Percentiles rank a stretch among this genome's conserved stretches.
Evolutionary conservation across 2,329 filamentous ascomycete genomes (phyloP).

Genomic region (Claviceps purpurea): DNA sequence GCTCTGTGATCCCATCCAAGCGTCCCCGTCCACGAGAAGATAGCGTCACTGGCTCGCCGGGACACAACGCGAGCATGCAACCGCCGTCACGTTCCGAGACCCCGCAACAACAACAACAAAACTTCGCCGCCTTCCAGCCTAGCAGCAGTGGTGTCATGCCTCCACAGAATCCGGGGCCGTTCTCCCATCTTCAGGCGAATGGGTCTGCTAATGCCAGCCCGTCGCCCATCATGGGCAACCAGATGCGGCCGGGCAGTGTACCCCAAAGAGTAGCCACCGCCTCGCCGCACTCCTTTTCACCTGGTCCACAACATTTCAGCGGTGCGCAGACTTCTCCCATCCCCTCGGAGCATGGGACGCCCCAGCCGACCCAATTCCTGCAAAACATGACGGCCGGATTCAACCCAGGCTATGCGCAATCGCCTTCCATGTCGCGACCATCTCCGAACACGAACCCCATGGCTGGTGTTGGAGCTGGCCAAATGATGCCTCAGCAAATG

Average conservation of each 20-base stretch:
- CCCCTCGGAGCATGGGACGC: slow-evolving; percentile 63
- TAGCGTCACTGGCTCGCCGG: slow-evolving; percentile 69
- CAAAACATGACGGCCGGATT: slow-evolving; percentile 45
- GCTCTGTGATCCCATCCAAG: slow-evolving; percentile 80
- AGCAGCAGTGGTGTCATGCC: slow-evolving; percentile 47
- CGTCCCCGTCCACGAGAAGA: slow-evolving; percentile 71
- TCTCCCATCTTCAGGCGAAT: slow-evolving; percentile 71
- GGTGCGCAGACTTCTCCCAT: slow-evolving; percentile 57
- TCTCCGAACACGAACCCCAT: slow-evolving; percentile 41
- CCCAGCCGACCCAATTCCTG: slow-evolving; percentile 60
- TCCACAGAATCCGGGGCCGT: slow-evolving; percentile 51
- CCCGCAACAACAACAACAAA: slow-evolving; percentile 50
- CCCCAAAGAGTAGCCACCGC: slow-evolving; percentile 78
- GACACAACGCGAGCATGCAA: slow-evolving; percentile 58
- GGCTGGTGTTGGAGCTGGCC: slow-evolving; percentile 18
- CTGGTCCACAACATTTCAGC: slow-evolving; percentile 57
- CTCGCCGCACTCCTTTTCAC: slow-evolving; percentile 83
- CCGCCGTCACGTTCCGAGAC: slow-evolving; percentile 85
- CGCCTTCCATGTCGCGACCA: slow-evolving; percentile 42
- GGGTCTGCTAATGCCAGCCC: slow-evolving; percentile 76
- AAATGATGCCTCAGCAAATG: slow-evolving; percentile 43
- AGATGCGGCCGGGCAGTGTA: slow-evolving; percentile 55
- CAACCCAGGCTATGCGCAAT: slow-evolving; percentile 44
- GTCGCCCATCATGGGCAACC: slow-evolving; percentile 82
- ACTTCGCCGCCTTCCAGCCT: slow-evolving; percentile 57